A percentile compares a stretch with the other conserved stretches of the same genome.
These are phyloP conservation scores for Dioszegia crocea DNA, from an alignment of 768 basidiomycete species.

Conservation along the genomic window DNA sequence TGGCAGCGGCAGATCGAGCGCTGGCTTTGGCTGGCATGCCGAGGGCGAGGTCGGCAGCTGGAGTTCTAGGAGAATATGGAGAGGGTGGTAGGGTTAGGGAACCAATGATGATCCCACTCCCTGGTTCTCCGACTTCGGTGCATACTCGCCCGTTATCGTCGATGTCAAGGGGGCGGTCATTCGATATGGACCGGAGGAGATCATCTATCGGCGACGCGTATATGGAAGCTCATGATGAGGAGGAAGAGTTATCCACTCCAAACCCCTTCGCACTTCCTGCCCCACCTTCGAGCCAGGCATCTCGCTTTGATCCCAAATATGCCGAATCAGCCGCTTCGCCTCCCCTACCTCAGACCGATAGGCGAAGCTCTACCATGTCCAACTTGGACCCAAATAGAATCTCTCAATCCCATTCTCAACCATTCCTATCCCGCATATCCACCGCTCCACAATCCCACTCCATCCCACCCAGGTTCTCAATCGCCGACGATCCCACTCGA, in stretches of 20 bases:
- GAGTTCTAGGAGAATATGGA: neutral
- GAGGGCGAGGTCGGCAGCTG: conserved; percentile 5
- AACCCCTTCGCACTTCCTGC: conserved; percentile 69
- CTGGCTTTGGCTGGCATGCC: neutral
- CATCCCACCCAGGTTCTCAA: neutral
- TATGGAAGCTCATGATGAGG: neutral
- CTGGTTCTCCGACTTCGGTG: conserved; percentile 20
- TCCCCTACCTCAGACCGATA: neutral
- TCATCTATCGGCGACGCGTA: neutral
- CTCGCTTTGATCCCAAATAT: conserved; percentile 76
- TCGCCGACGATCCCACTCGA: neutral
- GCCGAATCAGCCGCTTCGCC: conserved; percentile 37
- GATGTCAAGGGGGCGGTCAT: neutral
- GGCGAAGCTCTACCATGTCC: too few species aligned
- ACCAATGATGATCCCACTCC: conserved; percentile 35
- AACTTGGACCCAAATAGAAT: too few species aligned
- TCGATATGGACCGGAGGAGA: neutral
- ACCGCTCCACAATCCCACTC: neutral
- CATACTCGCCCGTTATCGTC: conserved; percentile 1
- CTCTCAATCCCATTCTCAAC: neutral
- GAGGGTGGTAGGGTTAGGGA: neutral
- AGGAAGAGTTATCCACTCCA: conserved; percentile 13
- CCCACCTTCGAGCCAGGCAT: conserved; percentile 60
- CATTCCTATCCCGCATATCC: neutral
- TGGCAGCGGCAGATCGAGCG: neutral